Percentiles rank a stretch among this genome's conserved stretches.
Conservation (phyloP, 2,329 filamentous ascomycete species). For the Diaporthe vexans region DNA sequence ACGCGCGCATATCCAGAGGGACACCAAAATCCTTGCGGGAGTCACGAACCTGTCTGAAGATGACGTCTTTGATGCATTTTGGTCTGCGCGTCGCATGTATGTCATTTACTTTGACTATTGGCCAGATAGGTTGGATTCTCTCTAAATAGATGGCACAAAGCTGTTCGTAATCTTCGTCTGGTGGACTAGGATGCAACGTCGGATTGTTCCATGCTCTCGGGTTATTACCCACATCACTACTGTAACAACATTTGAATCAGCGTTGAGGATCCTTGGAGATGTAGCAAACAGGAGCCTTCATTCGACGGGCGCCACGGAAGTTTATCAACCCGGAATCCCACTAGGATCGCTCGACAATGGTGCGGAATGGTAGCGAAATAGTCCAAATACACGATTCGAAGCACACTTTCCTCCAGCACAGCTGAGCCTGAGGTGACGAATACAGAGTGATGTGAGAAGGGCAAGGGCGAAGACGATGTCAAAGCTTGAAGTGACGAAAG, state of each 20-base stretch:
- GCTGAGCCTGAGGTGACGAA: not conserved
- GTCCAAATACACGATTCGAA: not conserved
- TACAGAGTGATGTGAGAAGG: no score
- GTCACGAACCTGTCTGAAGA: slow-evolving; percentile 59
- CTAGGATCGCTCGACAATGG: no score
- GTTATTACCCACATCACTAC: not conserved
- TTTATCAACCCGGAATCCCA: not conserved
- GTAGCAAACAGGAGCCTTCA: not conserved
- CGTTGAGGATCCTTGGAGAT: no score
- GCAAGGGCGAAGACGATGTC: no score
- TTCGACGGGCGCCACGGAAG: no score
- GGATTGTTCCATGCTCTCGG: slow-evolving; percentile 53
- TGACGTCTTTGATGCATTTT: slow-evolving; percentile 50
- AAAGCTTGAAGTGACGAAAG: not conserved
- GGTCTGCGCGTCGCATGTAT: slow-evolving; percentile 49
- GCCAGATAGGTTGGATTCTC: slow-evolving; percentile 69
- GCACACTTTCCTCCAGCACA: not conserved
- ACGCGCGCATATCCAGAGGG: no score
- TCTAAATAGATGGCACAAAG: slow-evolving; percentile 63
- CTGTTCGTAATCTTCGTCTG: slow-evolving; percentile 59
- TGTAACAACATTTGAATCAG: not conserved
- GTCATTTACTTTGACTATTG: slow-evolving; percentile 59
- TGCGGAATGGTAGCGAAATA: no score
- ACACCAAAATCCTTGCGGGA: not conserved
- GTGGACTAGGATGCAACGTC: slow-evolving; percentile 58